These are phyloP conservation scores for Ogataea glucozyma DNA, from an alignment of 805 yeast species.

Conservation along the genomic window DNA sequence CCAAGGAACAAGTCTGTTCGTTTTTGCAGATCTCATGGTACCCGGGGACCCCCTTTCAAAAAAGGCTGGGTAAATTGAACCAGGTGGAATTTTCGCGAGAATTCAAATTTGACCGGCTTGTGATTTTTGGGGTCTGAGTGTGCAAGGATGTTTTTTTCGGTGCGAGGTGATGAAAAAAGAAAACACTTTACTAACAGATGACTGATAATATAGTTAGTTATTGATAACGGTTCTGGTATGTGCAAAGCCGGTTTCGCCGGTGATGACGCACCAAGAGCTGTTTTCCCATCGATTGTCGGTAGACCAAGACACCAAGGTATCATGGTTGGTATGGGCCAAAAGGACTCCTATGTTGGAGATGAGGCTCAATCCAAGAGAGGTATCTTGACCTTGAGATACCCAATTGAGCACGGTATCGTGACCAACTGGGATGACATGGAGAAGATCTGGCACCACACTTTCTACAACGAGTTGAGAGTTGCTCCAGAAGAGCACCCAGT, in stretches of 20 bases:
- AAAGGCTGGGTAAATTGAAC: too few relatives aligned
- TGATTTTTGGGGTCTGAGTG: constrained; percentile 3
- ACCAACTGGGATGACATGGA: constrained; percentile 99
- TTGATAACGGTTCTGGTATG: constrained; percentile 99
- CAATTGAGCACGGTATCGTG: constrained; percentile 99
- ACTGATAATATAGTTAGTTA: constrained; percentile 56
- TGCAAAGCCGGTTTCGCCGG: constrained; percentile 99
- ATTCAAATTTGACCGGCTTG: constrained; percentile 6
- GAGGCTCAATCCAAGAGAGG: constrained; percentile 99
- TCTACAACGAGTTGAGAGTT: constrained; percentile 99
- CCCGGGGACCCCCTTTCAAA: background rate
- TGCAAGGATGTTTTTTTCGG: too few relatives aligned
- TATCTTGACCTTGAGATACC: constrained; percentile 97
- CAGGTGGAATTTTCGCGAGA: constrained; percentile 18
- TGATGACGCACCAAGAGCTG: constrained; percentile 99
- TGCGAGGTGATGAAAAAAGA: background rate
- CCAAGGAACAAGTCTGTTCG: too few relatives aligned
- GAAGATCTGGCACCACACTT: constrained; percentile 99
- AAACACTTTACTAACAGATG: constrained; percentile 21
- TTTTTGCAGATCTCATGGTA: background rate
- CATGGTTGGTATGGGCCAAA: constrained; percentile 99
- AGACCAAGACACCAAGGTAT: constrained; percentile 99
- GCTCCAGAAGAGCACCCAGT: constrained; percentile 99
- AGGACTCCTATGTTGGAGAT: constrained; percentile 99
- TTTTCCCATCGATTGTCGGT: constrained; percentile 99